Base-by-base conservation (phyloP, 1,284 basidiomycete species). In the Ceratobasidium sp. region DNA sequence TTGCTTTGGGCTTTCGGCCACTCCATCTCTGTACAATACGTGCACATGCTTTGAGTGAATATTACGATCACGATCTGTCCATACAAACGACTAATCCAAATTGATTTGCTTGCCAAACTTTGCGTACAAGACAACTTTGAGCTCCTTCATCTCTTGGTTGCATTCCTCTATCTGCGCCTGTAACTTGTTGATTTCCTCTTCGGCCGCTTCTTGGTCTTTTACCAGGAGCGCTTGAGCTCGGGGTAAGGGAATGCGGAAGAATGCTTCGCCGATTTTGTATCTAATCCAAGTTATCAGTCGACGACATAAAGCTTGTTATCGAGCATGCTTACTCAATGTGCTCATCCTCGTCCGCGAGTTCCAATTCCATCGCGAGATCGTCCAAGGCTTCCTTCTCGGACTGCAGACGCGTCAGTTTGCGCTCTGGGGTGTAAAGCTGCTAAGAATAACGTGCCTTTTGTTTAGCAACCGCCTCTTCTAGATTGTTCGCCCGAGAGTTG, bases 31-130 rank as follows among this genome's bases (percentile, higher is more conserved):
- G 42, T 35, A 31, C 56, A 26, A 42, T n/a, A 15, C 63, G 45
- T 73, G 61, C 35, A 31, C 54, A 35, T 35, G 64, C 37, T 56
- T 45, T 66, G 63, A 56, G 51, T 28, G 23, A 54, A 65, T 47
- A 56, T 71, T 54, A 58, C 61, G 54, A 47, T 49, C 53, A 66
- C 61, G 31, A 33, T 42, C 66, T 66, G 23, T 31, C 31, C 26
- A 28, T 64, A 63, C 51, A 31, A 68, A 45, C 58, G 28, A 23
- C 49, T 74, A 85, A 83, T 97, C 95, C 73, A 97, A 88, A 83
- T 97, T 98, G 85, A 98, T 98, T 75, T 96, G 94, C 71, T 89
- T 91, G 39, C 96, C 96, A 82, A 98, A 98, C 85, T 96, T 97
- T 51, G 94, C 94, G 82, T 98, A 98, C 81, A 99, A 83, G 3